phyloP scores from a whole-genome alignment of 805 yeast genomes.

The Hagleromyces aurorensis region DNA sequence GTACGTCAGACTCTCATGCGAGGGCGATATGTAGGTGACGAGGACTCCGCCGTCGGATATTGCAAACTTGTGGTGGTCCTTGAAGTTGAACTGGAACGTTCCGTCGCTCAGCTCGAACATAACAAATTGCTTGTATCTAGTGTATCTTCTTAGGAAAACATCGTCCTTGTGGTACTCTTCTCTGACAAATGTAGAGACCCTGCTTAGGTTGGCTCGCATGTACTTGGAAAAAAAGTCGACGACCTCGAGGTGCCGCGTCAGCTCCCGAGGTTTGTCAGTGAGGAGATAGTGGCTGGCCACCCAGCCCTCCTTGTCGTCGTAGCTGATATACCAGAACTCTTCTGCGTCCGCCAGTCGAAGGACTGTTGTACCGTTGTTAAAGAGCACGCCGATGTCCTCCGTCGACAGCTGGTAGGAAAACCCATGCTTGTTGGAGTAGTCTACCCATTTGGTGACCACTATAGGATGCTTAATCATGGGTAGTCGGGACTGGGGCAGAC shows the following conservation, averaged over 20 bases:
- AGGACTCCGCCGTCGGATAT: constrained; percentile 67
- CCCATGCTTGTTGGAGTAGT: constrained; percentile 92
- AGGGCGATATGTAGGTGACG: constrained; percentile 75
- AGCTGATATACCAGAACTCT: constrained; percentile 55
- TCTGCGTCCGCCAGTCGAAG: constrained; percentile 59
- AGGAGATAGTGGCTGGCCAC: constrained; percentile 40
- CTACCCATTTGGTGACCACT: constrained; percentile 93
- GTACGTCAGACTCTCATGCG: constrained; percentile 60
- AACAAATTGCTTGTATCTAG: constrained; percentile 69
- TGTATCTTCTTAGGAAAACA: constrained; percentile 73
- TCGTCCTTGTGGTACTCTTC: constrained; percentile 51
- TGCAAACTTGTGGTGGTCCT: constrained; percentile 87
- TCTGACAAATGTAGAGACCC: constrained; percentile 51
- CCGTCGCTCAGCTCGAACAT: constrained; percentile 94
- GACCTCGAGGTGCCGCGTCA: constrained; percentile 70
- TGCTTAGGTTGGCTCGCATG: constrained; percentile 84
- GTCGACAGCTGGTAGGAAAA: constrained; percentile 87
- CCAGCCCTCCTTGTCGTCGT: constrained; percentile 46
- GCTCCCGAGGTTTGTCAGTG: constrained; percentile 37
- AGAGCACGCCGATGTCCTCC: constrained; percentile 83
- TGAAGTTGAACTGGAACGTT: constrained; percentile 87
- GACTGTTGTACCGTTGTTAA: constrained; percentile 78
- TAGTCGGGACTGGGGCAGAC: constrained; percentile 26
- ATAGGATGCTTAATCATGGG: constrained; percentile 44
- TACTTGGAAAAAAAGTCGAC: constrained; percentile 84